Evolutionary conservation across 1,284 basidiomycete genomes (phyloP).

Genomic region (Papiliotrema terrestris): DNA sequence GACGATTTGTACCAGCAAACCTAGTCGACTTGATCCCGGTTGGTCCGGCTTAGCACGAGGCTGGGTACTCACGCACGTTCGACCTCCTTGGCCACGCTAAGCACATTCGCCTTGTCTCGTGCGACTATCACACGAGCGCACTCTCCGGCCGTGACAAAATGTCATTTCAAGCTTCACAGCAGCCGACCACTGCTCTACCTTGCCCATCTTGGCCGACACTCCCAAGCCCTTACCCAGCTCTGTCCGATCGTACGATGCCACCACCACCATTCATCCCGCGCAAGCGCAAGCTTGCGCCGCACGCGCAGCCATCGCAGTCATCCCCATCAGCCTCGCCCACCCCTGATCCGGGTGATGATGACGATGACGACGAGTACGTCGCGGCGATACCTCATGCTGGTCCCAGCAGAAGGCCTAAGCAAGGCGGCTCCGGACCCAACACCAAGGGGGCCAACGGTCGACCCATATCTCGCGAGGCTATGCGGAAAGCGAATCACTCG

Average conservation of each 20-base stretch:
- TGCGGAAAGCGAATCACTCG: conserved; percentile 48
- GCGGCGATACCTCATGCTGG: conserved; percentile 3
- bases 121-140: no score
- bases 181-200: no score
- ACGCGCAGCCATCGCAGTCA: not conserved
- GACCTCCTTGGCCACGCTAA: no score
- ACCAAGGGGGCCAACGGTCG: conserved; percentile 5
- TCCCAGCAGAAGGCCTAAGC: not conserved
- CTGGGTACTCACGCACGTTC: no score
- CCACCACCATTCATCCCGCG: conserved; percentile 20
- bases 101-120: no score
- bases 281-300: conserved; percentile 24
- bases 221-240: not conserved
- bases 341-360: conserved; percentile 6
- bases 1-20: no score
- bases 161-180: no score
- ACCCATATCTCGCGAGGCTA: conserved; percentile 35
- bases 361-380: conserved; percentile 27
- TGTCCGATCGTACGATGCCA: conserved; percentile 7
- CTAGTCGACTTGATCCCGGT: no score
- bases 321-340: conserved; percentile 15
- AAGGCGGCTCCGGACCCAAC: not conserved
- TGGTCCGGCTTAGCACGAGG: no score
- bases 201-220: no score
- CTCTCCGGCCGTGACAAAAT: no score